A percentile compares a stretch with the other conserved stretches of the same genome.
Conservation (phyloP, 345 rosid species). For the Geranium rotundifolium region DNA sequence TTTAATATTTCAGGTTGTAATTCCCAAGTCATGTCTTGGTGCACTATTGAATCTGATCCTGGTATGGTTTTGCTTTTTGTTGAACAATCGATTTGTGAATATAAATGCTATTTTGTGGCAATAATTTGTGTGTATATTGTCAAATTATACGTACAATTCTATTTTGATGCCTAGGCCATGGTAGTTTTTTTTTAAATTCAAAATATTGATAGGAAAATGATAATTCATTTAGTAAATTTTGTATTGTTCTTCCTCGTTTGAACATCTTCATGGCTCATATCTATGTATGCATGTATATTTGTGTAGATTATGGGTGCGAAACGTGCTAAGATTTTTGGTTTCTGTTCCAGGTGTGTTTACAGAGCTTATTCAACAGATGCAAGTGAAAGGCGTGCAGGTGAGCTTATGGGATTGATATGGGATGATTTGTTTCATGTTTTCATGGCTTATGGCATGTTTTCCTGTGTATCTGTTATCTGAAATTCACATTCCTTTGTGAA, state of each 20-base stretch:
- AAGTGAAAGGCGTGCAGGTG: conserved; percentile 97
- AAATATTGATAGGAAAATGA: too few species aligned
- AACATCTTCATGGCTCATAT: background rate
- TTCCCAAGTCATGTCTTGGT: conserved; percentile 80
- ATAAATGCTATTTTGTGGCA: too few species aligned
- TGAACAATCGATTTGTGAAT: background rate
- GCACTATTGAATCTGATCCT: conserved; percentile 97
- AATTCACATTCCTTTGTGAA: too few species aligned
- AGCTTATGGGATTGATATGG: background rate
- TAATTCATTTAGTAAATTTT: too few species aligned
- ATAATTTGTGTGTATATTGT: background rate
- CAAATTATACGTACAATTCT: too few species aligned
- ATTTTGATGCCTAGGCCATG: too few species aligned
- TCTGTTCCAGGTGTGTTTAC: conserved; percentile 82
- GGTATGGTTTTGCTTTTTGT: conserved; percentile 28
- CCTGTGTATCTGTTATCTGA: background rate
- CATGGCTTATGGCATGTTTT: background rate
- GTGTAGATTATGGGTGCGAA: conserved; percentile 1
- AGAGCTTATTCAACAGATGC: conserved; percentile 96
- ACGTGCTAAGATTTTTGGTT: conserved; percentile 1
- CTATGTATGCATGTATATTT: background rate
- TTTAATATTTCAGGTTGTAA: conserved; percentile 1
- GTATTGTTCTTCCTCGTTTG: background rate
- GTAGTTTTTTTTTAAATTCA: too few species aligned
- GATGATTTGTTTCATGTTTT: background rate